Evolutionary conservation across 257 asterid species (phyloP).

Genomic region (Nicotiana knightiana): DNA sequence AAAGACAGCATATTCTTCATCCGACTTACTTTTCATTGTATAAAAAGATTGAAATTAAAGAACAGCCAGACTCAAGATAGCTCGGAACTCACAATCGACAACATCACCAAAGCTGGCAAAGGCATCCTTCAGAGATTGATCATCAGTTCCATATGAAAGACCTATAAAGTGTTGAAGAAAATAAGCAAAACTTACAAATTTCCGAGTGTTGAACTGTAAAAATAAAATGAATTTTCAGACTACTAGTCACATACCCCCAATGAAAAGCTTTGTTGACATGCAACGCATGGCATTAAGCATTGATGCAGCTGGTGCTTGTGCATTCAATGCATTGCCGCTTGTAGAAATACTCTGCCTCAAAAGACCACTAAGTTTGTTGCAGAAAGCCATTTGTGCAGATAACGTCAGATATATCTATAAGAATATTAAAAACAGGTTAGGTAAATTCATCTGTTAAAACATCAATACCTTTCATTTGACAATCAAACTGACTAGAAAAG

Average conservation of each 20-base stretch:
- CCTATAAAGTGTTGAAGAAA: constrained; percentile 29
- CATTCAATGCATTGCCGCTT: constrained; percentile 18
- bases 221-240: neutral
- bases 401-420: constrained; percentile 19
- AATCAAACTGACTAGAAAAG: neutral
- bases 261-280: constrained; percentile 71
- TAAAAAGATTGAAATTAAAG: neutral
- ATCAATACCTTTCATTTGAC: neutral
- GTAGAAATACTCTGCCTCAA: constrained; percentile 44
- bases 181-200: neutral
- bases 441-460: neutral
- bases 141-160: constrained; percentile 68
- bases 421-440: neutral
- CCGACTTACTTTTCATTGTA: neutral
- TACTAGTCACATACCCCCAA: constrained; percentile 43
- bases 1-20: neutral
- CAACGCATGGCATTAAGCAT: constrained; percentile 56
- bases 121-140: constrained; percentile 52
- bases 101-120: constrained; percentile 64
- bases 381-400: constrained; percentile 51
- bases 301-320: constrained; percentile 32
- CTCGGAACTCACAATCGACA: constrained; percentile 29
- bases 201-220: neutral
- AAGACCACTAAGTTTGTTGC: constrained; percentile 47
- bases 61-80: neutral